These are phyloP conservation scores for Nannochloropsis salina DNA, from an alignment of 108 stramenopile genomes.

Conservation along the genomic window DNA sequence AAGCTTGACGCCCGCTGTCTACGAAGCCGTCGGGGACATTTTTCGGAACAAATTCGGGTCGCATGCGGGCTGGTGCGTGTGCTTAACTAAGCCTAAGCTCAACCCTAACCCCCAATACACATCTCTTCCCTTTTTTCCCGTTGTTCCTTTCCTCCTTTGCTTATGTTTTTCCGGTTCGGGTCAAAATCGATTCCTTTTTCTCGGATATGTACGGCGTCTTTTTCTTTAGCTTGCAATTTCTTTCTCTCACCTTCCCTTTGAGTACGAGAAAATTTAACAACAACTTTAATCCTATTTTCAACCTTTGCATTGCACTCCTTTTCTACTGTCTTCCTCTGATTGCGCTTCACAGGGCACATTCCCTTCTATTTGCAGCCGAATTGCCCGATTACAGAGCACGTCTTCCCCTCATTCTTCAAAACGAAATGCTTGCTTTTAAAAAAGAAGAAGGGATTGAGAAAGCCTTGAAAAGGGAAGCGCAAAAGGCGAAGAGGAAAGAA, in stretches of 20 bases:
- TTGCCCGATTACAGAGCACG: conserved; percentile 49
- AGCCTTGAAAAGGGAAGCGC: conserved; percentile 25
- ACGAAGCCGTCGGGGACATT: conserved; percentile 79
- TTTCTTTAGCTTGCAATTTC: too few species aligned
- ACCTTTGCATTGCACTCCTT: background rate
- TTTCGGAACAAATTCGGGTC: conserved; percentile 76
- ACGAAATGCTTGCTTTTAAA: conserved; percentile 50
- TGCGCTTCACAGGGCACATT: conserved; percentile 65
- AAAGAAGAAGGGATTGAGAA: conserved; percentile 46
- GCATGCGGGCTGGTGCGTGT: conserved; percentile 76
- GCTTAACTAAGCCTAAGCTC: background rate
- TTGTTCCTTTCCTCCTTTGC: background rate
- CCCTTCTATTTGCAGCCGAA: conserved; percentile 89
- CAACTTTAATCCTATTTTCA: background rate
- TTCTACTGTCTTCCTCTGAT: background rate
- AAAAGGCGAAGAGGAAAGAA: conserved; percentile 25
- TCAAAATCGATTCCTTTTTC: too few species aligned
- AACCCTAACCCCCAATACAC: background rate
- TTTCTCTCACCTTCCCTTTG: too few species aligned
- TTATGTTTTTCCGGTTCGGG: background rate
- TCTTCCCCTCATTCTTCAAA: conserved; percentile 42
- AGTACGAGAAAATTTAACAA: too few species aligned
- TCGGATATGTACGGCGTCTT: too few species aligned
- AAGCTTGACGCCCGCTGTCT: conserved; percentile 77
- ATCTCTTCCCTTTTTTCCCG: background rate